phyloP scores from a whole-genome alignment of 345 rosid species.

The Populus alba region DNA sequence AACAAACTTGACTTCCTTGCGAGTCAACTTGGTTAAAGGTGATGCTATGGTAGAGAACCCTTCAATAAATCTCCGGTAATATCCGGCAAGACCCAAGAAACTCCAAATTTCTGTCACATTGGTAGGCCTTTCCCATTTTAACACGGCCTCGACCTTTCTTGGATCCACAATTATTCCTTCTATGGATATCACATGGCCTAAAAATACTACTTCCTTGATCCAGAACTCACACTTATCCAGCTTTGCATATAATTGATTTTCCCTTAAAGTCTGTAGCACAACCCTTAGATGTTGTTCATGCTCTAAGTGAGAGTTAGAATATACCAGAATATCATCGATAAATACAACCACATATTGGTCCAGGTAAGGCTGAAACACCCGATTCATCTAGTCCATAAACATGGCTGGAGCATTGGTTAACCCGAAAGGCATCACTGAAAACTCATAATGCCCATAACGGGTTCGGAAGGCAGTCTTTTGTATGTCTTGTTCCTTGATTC shows the following conservation, averaged over 20 bases:
- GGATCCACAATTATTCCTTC: not conserved
- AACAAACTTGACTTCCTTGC: no score
- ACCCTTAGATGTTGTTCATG: not conserved
- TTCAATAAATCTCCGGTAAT: no score
- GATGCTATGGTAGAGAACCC: no score
- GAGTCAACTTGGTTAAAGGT: no score
- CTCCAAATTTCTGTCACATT: no score
- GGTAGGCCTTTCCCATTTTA: not conserved
- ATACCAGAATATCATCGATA: not conserved
- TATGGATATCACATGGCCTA: not conserved
- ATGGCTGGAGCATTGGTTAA: not conserved
- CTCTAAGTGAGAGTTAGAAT: not conserved
- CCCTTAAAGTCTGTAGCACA: not conserved
- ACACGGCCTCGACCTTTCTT: not conserved
- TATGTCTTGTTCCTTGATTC: not conserved
- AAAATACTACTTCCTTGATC: not conserved
- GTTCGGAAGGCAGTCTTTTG: not conserved
- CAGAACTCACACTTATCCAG: not conserved
- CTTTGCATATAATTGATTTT: not conserved
- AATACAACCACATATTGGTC: not conserved
- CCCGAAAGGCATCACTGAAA: no score
- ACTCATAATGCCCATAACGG: no score
- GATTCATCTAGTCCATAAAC: constrained; percentile 1
- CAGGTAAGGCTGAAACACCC: not conserved
- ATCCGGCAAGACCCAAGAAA: no score